Evolutionary conservation across 495 filamentous ascomycete species (phyloP), one percentile per base, ranked within the genome.

Genomic region (Xanthoparmelia taractica): DNA sequence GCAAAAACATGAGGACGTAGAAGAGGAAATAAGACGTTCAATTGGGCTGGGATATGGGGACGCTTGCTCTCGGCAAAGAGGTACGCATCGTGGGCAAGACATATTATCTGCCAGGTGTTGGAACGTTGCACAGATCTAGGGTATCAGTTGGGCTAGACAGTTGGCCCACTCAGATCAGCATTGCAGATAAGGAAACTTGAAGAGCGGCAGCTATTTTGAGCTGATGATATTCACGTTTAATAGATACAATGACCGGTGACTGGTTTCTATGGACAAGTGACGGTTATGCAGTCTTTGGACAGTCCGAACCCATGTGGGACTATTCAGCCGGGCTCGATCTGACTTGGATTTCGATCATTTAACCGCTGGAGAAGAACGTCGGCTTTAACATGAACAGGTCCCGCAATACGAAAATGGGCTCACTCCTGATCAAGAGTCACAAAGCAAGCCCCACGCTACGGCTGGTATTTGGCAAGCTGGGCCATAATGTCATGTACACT

Each of bases 401-500:
- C 10, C 13, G 18, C 27, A 17, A 31, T 7, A 17, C 25, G 27
- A 25, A 52, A 2, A 29, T 31, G 48, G 15, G 48, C 48, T 29
- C 0, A 2, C 1, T 52, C 4, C 31, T 52, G 25, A 52, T 31
- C 27, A 52, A 29, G 12, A 31, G 17, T 31, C 4, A 31, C n/a
- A 31, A 58, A 8, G 31, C 45, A 18, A 27, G 12, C n/a, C 43
- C 81, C 76, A 83, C 12, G 38, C 81, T 77, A 84, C 74, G 82
- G 80, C 69, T 79, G 82, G 76, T 82, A 86, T 70, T 80, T 84
- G 15, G 81, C 75, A 66, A 87, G 71, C 65, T 86, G 83, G 59
- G 81, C 79, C 78, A 86, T 81, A 55, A 87, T 76, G 66, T 84
- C 82, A 67, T 85, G 81, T 63, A 87, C 78, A 69, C 85, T 78